Evolutionary conservation across 148 eudicot species (phyloP).

Genomic region (Tetragonia tetragonoides): DNA sequence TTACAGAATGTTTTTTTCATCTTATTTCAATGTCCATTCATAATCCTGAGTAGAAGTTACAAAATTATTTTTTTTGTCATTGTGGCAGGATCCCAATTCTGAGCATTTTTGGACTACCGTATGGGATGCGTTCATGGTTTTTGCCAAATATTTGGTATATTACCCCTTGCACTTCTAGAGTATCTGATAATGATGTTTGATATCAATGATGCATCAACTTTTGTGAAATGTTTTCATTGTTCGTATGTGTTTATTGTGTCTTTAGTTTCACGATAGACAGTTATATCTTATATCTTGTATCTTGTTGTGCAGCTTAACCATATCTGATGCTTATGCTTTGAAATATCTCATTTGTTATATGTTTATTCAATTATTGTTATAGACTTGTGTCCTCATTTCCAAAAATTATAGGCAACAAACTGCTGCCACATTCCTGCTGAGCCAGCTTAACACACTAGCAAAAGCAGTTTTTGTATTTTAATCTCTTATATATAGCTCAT

Average conservation of each 20-base stretch:
- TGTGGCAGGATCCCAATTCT: slow-evolving; percentile 90
- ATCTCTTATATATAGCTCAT: too few species aligned
- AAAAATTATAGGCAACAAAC: too few species aligned
- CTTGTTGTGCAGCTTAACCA: not conserved
- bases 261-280: not conserved
- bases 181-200: too few species aligned
- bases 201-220: too few species aligned
- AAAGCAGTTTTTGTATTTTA: too few species aligned
- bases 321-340: not conserved
- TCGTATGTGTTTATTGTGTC: not conserved
- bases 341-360: not conserved
- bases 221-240: not conserved
- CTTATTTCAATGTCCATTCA: not conserved
- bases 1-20: too few species aligned
- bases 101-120: slow-evolving; percentile 94
- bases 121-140: slow-evolving; percentile 97
- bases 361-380: not conserved
- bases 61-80: slow-evolving; percentile 6
- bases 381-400: not conserved
- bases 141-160: slow-evolving; percentile 82
- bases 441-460: too few species aligned
- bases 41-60: not conserved
- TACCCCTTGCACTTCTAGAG: too few species aligned
- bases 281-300: not conserved
- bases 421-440: too few species aligned